Evolutionary conservation across 345 rosid species (phyloP).

Genomic region (Odontarrhena argentea): DNA sequence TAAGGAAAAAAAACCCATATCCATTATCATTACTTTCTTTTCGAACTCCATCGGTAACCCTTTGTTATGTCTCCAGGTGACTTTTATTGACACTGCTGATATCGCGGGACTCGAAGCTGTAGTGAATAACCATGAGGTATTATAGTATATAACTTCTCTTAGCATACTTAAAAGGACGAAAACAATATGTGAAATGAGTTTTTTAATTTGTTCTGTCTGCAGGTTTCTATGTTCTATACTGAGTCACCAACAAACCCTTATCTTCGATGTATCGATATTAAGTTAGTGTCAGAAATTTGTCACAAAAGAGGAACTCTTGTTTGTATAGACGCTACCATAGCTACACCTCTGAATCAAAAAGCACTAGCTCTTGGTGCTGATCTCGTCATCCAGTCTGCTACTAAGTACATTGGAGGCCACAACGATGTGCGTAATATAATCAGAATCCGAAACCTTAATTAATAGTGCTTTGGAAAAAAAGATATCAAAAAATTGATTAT

Average conservation of each 20-base stretch:
- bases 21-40: not conserved
- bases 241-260: constrained; percentile 95
- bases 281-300: constrained; percentile 77
- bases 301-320: constrained; percentile 79
- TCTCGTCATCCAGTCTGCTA: constrained; percentile 80
- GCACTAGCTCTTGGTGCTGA: constrained; percentile 91
- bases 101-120: constrained; percentile 57
- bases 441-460: not conserved
- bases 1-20: not conserved
- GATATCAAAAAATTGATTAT: not conserved
- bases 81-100: constrained; percentile 80
- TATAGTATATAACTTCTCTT: constrained; percentile 5
- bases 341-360: constrained; percentile 88
- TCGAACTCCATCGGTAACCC: not conserved
- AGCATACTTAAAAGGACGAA: not conserved
- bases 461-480: not conserved
- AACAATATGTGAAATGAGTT: not conserved
- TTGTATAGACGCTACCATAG: constrained; percentile 86
- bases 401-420: constrained; percentile 90
- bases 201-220: not conserved
- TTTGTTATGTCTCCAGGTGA: constrained; percentile 54
- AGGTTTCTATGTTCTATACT: constrained; percentile 86
- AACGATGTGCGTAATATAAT: constrained; percentile 65
- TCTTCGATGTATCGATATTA: constrained; percentile 79
- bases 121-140: constrained; percentile 64